Evolutionary conservation across 768 basidiomycete species (phyloP).

Genomic region (Cystofilobasidium macerans): DNA sequence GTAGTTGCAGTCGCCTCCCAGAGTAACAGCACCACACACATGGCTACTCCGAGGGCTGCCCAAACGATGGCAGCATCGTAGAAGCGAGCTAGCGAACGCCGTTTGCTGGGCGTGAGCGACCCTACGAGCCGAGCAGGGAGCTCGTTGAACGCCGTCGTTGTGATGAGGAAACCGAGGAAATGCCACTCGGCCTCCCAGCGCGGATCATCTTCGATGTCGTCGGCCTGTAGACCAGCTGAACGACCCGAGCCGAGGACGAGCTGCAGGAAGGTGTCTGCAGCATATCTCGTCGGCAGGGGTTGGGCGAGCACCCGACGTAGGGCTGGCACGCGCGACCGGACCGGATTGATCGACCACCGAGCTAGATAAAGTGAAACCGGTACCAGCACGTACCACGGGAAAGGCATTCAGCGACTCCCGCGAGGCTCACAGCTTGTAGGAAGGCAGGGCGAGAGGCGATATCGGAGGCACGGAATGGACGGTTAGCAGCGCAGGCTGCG

Average conservation of each 20-base stretch:
- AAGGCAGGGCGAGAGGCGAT: no score
- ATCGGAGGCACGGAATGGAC: no score
- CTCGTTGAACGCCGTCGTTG: slow-evolving; percentile 12
- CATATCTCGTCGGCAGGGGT: neutral
- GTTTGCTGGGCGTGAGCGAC: neutral
- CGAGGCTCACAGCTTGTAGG: no score
- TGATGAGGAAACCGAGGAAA: neutral
- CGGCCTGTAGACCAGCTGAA: neutral
- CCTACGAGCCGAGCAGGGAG: neutral
- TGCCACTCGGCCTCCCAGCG: neutral
- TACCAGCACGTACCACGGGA: no score
- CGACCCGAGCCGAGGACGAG: neutral
- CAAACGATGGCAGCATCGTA: slow-evolving; percentile 14
- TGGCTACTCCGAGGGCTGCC: neutral
- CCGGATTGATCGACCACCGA: neutral
- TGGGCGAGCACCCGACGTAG: neutral
- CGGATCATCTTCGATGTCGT: slow-evolving; percentile 9
- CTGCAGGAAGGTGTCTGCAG: neutral
- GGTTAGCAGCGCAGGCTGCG: no score
- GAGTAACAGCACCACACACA: neutral
- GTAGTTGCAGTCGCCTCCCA: slow-evolving; percentile 5
- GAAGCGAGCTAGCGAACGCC: neutral
- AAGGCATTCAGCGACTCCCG: no score
- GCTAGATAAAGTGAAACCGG: no score
- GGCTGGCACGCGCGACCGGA: neutral